Evolutionary conservation across 345 rosid genomes (phyloP), one percentile per base, ranked within the genome.

Genomic region (Trapa incisa): DNA sequence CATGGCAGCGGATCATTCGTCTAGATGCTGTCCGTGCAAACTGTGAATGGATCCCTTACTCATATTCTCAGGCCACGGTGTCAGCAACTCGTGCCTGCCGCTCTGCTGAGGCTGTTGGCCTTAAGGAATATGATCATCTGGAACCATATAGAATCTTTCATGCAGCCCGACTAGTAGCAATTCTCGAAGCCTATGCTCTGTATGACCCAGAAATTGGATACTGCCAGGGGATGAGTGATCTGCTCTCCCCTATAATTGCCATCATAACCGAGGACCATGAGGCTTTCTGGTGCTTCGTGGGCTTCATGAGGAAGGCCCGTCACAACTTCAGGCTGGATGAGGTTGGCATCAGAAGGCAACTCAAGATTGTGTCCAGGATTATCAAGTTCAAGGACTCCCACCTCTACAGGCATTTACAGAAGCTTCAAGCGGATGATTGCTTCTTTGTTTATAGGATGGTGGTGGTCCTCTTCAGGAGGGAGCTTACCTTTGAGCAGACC

Each of bases 171-270:
- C 76, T 95, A 56, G 97, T 89, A 64, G 85, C 97, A 68, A 81
- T 95, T 74, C 96, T 95, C 10, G 99, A 95, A 82, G 97, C 99
- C 43, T 95, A 95, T 67, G 89, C 96, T 2, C 74, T 91, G 33
- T 81, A 89, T 64, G 97, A 94, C 80, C 84, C 93, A 43, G 96
- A 94, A 73, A 91, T 87, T 63, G 99, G 99, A 39, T 95, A 95
- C 69, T 95, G 99, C 79, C 99, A 95, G 79, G 99, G 99, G 63
- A 95, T 95, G 99, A 91, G 97, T 43, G 97, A 91, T 74, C 81
- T 95, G 47, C 97, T 95, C 60, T 86, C 97, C 69, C 99, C 99
- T 29, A 85, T 95, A 76, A 80, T 91, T 65, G 58, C 93, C 2
- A 89, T 85, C 57, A 80, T 95, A 53, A 50, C 86, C 0, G 96